Evolutionary conservation across 441 rosid species (phyloP), one percentile per base, ranked within the genome.

Genomic region (Jatropha podagrica): DNA sequence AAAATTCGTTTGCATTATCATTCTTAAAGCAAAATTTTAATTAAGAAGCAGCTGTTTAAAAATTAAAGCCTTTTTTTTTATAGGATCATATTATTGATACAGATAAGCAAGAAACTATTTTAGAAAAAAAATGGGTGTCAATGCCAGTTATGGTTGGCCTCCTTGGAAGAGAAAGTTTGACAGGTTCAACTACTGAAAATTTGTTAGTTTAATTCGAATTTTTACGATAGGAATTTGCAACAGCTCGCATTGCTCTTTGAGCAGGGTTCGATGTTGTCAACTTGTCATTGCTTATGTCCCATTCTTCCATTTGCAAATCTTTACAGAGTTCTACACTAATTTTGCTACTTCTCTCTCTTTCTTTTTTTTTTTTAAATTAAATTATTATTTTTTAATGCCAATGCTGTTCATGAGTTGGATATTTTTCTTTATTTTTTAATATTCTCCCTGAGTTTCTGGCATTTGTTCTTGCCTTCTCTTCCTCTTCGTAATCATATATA

Each of bases 21-120:
- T 32, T 32, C 32, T 32, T 32, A 32, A 32, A 32, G 32, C 32
- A 32, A 32, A 32, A 32, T 32, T 32, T 32, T 32, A 32, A 32
- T 32, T 32, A 32, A 32, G 2, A 32, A 32, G 2, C 32, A 32
- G 32, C 1, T 32, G 2, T 32, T 32, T 32, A 32, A 32, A 32
- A 32, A 2, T 32, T 32, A 32, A 23, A 23, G 23, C 23, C 32
- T 32, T 32, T 32, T 0, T 0, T 32, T 32, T 32, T 0, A 2
- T 32, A 32, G 32, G 32, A 32, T 32, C 1, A 32, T 32, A 32
- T 32, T 32, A 32, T 32, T 32, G 32, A 32, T 32, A 61, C 72
- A 69, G 72, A 69, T 69, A 12, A 51, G 72, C 26, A 15, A 15
- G 27, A 17, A 52, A 32, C 44, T 69, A 15, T 69, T 69, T 69